Conservation (phyloP, 306 rosid genomes). For the Dryas octopetala region DNA sequence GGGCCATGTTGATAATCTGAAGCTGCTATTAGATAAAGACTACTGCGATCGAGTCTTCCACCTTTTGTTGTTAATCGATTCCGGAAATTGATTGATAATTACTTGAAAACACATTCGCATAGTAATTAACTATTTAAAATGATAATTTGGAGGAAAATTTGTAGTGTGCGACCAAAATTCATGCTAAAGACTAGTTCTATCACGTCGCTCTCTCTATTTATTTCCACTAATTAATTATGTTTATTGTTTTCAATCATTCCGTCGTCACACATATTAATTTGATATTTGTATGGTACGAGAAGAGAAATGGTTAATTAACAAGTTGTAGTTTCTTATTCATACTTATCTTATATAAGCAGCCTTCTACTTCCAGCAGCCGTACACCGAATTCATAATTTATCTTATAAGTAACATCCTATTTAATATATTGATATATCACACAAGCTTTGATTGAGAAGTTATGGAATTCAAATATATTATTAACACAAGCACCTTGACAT, state of each 20-base stretch:
- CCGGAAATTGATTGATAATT: no score
- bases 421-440: no score
- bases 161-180: not conserved
- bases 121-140: not conserved
- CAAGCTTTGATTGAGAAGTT: no score
- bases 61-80: not conserved
- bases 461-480: no score
- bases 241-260: not conserved
- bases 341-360: not conserved
- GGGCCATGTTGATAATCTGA: not conserved
- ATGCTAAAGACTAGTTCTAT: not conserved
- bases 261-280: not conserved
- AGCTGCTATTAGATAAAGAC: slow-evolving; percentile 11
- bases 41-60: not conserved
- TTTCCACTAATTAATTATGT: not conserved
- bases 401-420: no score
- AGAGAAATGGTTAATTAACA: not conserved
- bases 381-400: no score
- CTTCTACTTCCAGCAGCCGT: not conserved
- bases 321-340: not conserved
- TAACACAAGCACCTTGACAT: not conserved
- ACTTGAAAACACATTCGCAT: not conserved
- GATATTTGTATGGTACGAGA: not conserved
- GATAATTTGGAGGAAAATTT: not conserved
- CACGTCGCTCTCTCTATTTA: not conserved